Conservation (phyloP, 352 stramenopile species). For the Nannochloropsis limnetica region DNA sequence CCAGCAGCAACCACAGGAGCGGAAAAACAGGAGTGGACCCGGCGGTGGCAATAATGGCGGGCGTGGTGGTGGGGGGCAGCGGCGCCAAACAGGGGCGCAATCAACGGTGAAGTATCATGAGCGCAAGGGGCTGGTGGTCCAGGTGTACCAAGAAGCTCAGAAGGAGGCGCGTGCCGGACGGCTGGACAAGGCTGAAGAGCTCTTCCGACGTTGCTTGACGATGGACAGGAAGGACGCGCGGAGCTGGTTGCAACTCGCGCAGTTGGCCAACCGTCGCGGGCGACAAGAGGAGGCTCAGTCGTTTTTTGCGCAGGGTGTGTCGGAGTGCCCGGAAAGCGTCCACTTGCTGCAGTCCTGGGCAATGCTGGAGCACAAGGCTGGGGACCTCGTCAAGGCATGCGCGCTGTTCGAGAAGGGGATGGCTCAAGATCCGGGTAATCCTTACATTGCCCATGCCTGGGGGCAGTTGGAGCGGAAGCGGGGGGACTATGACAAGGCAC, state of each 20-base stretch:
- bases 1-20: background rate
- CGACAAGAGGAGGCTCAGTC: background rate
- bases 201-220: conserved; percentile 36
- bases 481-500: conserved; percentile 14
- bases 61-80: background rate
- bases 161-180: background rate
- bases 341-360: conserved; percentile 40
- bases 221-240: conserved; percentile 39
- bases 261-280: conserved; percentile 16
- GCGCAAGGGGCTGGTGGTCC: conserved; percentile 1
- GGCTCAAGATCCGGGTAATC: conserved; percentile 38
- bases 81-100: background rate
- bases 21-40: background rate
- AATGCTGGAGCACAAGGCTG: conserved; percentile 38
- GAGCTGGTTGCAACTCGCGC: conserved; percentile 35
- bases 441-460: conserved; percentile 42
- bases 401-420: conserved; percentile 30
- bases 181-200: conserved; percentile 36
- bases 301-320: conserved; percentile 34
- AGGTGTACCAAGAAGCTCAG: background rate
- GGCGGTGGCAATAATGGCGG: background rate
- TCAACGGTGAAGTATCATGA: background rate
- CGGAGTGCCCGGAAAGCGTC: background rate
- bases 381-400: conserved; percentile 36
- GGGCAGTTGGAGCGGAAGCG: conserved; percentile 39